Evolutionary conservation across 176 grass and related monocot species (phyloP), one percentile per base, ranked within the genome.

Genomic region (Avena eriantha): DNA sequence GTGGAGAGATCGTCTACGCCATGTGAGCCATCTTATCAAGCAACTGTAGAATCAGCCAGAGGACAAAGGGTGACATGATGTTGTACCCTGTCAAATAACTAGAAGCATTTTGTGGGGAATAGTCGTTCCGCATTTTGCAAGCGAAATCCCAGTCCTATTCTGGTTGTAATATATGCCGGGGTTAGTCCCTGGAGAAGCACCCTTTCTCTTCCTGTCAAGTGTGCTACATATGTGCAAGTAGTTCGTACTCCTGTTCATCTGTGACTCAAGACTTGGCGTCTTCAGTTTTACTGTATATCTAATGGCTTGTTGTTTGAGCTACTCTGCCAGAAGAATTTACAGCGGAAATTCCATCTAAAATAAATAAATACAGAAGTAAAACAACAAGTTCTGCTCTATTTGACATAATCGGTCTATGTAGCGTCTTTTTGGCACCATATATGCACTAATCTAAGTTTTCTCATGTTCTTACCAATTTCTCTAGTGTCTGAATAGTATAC

Each of bases 1-100:
- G 93, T 9, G 93, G 93, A 22, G 90, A 95, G 83, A 88, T 95
- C 19, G 88, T 95, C 46, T 90, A 95, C 88, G 93, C 93, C 9
- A 90, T 95, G 88, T 95, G 85, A 90, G 34, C 26, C 33, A 78
- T 79, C 74, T 48, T 69, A 72, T 4, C 8, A 11, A 36, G 46
- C 70, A 77, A 61, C 76, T 31, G 34, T 41, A 85, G 77, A 79
- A 64, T 39, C 73, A 13, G 53, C 33, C 39, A 16, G 57, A 56
- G 83, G 85, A 69, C 64, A 12, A 39, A 60, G 22, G 86, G 67
- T 85, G 53, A 73, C 63, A 70, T 85, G 76, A 82, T 91, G 77
- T 82, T 83, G 71, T 33, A 85, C 61, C 56, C 34, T 82, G 69
- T 53, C 70, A 72, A 91, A 82, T 82, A 77, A 24, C 34, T 88